A percentile compares a stretch with the other conserved stretches of the same genome.
Conservation (phyloP, 208 protist genomes). For the Trichomonas vaginalis region DNA sequence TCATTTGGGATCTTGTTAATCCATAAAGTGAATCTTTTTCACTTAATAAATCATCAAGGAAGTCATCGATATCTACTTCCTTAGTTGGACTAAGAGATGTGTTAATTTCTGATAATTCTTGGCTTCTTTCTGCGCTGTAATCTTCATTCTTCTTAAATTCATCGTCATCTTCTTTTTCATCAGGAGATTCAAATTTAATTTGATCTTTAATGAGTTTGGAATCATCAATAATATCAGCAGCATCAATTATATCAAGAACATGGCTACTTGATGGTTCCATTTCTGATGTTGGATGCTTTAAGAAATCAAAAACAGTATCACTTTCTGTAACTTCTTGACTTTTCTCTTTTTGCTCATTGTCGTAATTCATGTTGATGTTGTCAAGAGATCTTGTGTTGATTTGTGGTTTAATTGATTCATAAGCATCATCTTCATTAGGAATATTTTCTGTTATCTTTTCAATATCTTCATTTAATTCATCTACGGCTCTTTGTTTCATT, state of each 20-base stretch:
- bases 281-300: background rate
- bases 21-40: background rate
- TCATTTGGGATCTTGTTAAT: background rate
- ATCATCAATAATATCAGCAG: too few relatives aligned
- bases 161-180: too few relatives aligned
- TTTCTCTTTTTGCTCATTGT: too few relatives aligned
- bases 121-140: background rate
- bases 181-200: too few relatives aligned
- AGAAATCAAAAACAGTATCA: background rate
- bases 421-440: background rate
- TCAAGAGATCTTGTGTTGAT: background rate
- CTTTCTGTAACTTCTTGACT: background rate
- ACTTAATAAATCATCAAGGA: background rate
- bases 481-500: background rate
- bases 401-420: background rate
- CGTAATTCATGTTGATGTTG: background rate
- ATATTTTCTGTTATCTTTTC: background rate
- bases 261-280: background rate
- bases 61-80: background rate
- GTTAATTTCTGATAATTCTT: background rate
- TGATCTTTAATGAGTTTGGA: too few relatives aligned
- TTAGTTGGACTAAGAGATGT: background rate
- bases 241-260: too few relatives aligned
- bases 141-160: background rate
- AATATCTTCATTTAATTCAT: background rate